These are phyloP conservation scores for Euphorbia tirucalli DNA, from an alignment of 345 rosid genomes.

Conservation along the genomic window DNA sequence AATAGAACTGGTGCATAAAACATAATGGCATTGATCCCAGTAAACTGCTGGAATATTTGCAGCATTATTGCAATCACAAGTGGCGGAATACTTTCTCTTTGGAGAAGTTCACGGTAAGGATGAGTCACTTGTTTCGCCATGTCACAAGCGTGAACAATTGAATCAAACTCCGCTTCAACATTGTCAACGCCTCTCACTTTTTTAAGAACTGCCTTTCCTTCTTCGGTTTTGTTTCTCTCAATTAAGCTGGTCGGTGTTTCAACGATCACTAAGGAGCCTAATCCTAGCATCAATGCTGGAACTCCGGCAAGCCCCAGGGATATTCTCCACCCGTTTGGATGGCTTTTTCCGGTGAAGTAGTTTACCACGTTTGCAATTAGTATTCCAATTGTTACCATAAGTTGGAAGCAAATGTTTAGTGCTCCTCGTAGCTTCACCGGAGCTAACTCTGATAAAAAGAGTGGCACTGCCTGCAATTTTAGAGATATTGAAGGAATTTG, in stretches of 20 bases:
- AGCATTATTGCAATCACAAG: constrained; percentile 45
- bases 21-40: constrained; percentile 58
- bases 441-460: constrained; percentile 65
- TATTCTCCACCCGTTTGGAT: constrained; percentile 53
- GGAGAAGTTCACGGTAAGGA: constrained; percentile 41
- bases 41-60: constrained; percentile 62
- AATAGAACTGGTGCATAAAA: constrained; percentile 40
- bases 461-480: constrained; percentile 60
- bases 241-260: constrained; percentile 66
- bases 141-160: constrained; percentile 41
- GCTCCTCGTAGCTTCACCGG: constrained; percentile 55
- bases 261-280: constrained; percentile 49
- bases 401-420: constrained; percentile 54
- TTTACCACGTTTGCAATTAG: constrained; percentile 51
- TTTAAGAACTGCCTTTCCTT: constrained; percentile 36
- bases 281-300: constrained; percentile 44
- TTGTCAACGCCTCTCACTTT: constrained; percentile 52
- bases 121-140: constrained; percentile 39
- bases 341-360: constrained; percentile 37
- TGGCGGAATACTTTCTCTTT: constrained; percentile 47
- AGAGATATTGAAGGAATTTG: too few relatives aligned
- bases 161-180: constrained; percentile 41
- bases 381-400: constrained; percentile 54
- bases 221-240: constrained; percentile 33
- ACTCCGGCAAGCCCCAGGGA: constrained; percentile 52